Conservation (phyloP, 805 yeast genomes). For the Saccharomycopsis selenospora region DNA sequence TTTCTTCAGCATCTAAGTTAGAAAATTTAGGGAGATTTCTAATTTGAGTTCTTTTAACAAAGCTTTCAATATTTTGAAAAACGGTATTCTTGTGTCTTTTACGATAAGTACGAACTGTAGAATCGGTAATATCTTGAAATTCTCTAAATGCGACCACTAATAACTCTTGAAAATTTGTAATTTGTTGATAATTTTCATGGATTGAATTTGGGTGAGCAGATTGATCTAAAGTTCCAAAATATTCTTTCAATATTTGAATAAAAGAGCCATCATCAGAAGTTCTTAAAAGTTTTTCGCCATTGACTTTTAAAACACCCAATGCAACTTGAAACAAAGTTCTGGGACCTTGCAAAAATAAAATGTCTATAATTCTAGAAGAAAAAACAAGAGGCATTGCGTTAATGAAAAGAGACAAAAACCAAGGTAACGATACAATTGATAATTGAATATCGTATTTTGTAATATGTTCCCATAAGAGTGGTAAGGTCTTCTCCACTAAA, state of each 20-base stretch:
- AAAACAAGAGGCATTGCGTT: conserved; percentile 92
- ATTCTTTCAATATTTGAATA: conserved; percentile 75
- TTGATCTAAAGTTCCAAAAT: conserved; percentile 69
- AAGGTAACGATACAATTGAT: conserved; percentile 88
- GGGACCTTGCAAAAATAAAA: conserved; percentile 84
- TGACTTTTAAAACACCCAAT: conserved; percentile 78
- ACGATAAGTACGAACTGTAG: conserved; percentile 61
- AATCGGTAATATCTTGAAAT: conserved; percentile 73
- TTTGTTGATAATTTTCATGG: conserved; percentile 53
- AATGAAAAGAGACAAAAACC: conserved; percentile 88
- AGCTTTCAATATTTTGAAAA: conserved; percentile 77
- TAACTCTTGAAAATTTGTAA: conserved; percentile 83
- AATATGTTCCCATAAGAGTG: conserved; percentile 79
- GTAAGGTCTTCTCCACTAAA: conserved; percentile 83
- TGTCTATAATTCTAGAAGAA: conserved; percentile 87
- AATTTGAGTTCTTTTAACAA: conserved; percentile 86
- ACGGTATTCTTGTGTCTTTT: conserved; percentile 67
- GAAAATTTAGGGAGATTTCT: conserved; percentile 74
- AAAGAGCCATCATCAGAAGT: conserved; percentile 91
- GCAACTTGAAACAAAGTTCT: conserved; percentile 88
- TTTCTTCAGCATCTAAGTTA: conserved; percentile 47
- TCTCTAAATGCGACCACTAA: conserved; percentile 90
- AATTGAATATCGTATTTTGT: conserved; percentile 76
- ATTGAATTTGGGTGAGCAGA: conserved; percentile 69
- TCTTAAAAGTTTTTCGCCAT: conserved; percentile 73